Conservation (phyloP, 805 yeast species). For the Isabelozyma gotoi region DNA sequence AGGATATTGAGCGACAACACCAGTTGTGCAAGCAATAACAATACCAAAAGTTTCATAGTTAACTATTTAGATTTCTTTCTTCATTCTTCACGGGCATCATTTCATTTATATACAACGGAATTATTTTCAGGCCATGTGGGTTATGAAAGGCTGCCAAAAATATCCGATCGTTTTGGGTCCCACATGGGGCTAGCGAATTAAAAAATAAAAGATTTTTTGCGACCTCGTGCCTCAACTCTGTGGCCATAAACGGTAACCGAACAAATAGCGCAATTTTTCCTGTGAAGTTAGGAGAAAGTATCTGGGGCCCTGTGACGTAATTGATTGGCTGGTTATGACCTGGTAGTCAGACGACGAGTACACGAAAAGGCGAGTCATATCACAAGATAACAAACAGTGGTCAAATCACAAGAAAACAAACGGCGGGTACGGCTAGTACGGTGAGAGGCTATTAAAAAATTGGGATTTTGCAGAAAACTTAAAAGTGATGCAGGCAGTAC, state of each 20-base stretch:
- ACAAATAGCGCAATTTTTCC: too few species aligned
- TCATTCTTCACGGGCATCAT: not conserved
- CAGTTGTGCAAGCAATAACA: not conserved
- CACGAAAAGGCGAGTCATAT: not conserved
- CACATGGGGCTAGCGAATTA: not conserved
- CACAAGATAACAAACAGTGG: too few species aligned
- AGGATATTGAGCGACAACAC: constrained; percentile 19
- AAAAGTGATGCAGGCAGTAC: not conserved
- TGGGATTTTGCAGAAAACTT: not conserved
- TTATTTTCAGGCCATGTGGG: not conserved
- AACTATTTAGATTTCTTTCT: not conserved
- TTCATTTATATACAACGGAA: not conserved
- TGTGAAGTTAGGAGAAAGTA: not conserved
- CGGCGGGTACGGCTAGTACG: not conserved
- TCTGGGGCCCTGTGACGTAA: not conserved
- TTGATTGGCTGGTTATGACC: not conserved
- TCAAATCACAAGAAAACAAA: too few species aligned
- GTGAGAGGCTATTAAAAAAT: not conserved
- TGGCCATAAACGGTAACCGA: not conserved
- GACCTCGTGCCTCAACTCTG: not conserved
- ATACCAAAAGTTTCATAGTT: not conserved
- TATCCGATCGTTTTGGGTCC: not conserved
- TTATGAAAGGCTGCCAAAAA: not conserved
- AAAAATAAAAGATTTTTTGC: not conserved
- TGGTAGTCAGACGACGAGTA: not conserved